Evolutionary conservation across 2,329 filamentous ascomycete species (phyloP), one percentile per base, ranked within the genome.

Genomic region (Fusarium drepaniforme): DNA sequence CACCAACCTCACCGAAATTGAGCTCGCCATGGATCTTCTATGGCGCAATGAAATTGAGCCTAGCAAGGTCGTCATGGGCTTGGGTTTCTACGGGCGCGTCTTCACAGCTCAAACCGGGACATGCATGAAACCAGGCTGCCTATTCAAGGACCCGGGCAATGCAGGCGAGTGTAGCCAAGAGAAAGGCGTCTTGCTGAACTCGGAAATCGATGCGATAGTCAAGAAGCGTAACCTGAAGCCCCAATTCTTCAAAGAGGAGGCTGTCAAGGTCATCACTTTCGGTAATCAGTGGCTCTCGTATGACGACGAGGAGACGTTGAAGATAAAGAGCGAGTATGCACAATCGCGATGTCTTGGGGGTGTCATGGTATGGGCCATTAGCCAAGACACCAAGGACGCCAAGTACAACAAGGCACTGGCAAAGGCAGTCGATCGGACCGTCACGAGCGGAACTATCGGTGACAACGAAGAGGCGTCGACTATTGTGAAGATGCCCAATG

Each of bases 1-100:
- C 16, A 76, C 67, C 25, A 76, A 76, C 21, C 37, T 76, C 2
- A 76, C 70, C 1, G 70, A 76, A 28, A 73, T 75, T n/a, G 30
- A 64, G 33, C 3, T 12, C 30, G 5, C 49, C 68, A 2, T 73
- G 1, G 71, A 75, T 16, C 64, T 74, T 1, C 59, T 75, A 2
- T 75, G 65, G 69, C 35, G 68, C 12, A 72, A 69, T 8, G 6
- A 69, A n/a, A 69, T 74, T 2, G 7, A 59, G 2, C 28, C 61
- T 1, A 21, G 28, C 4, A 68, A 74, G 40, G 67, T 75, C 0
- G 62, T 66, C 0, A 9, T 75, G 35, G 71, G 73, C n/a, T 12
- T 70, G 0, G 67, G 46, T 1, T 73, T 74, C 12, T 75, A 75
- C 23, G 57, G 66, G 1, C 68, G 68, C 53, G 83, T 64, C 1